phyloP scores from a whole-genome alignment of 192 early-diverging fungal species.

The Podila minutissima region DNA sequence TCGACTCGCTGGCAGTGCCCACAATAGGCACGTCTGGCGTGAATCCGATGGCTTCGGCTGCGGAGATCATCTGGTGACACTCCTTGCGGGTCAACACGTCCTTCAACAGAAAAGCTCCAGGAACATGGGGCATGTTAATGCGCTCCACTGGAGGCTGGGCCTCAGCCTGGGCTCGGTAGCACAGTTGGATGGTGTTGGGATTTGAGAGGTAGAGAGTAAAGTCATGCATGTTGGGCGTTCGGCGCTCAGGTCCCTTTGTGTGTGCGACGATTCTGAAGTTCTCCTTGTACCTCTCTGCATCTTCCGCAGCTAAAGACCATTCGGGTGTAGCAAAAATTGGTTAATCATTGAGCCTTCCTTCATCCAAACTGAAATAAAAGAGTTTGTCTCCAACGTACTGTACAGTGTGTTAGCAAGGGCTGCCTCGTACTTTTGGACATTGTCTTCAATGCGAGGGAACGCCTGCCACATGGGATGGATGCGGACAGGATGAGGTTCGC shows the following conservation, averaged over 20 bases:
- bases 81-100: slow-evolving; percentile 63
- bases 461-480: slow-evolving; percentile 56
- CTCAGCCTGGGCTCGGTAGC: slow-evolving; percentile 12
- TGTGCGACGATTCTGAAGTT: slow-evolving; percentile 62
- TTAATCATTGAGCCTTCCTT: neutral
- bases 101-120: slow-evolving; percentile 64
- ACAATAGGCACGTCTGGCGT: slow-evolving; percentile 69
- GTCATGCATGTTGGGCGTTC: slow-evolving; percentile 67
- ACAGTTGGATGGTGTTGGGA: slow-evolving; percentile 59
- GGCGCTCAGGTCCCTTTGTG: slow-evolving; percentile 65
- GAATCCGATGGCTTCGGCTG: slow-evolving; percentile 69
- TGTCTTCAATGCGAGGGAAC: slow-evolving; percentile 30
- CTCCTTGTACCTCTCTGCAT: slow-evolving; percentile 28
- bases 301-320: slow-evolving; percentile 25
- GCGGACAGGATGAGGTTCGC: slow-evolving; percentile 30
- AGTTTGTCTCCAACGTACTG: slow-evolving; percentile 25
- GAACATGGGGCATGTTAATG: slow-evolving; percentile 63
- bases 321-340: neutral
- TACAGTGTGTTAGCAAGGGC: slow-evolving; percentile 26
- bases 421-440: slow-evolving; percentile 40
- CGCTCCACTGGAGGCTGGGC: slow-evolving; percentile 48
- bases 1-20: slow-evolving; percentile 60
- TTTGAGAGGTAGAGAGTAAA: slow-evolving; percentile 67
- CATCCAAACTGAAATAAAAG: neutral
- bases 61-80: slow-evolving; percentile 66